Base-by-base conservation (phyloP, 1,139 yeast genomes). In the Blastobotrys arbuscula region DNA sequence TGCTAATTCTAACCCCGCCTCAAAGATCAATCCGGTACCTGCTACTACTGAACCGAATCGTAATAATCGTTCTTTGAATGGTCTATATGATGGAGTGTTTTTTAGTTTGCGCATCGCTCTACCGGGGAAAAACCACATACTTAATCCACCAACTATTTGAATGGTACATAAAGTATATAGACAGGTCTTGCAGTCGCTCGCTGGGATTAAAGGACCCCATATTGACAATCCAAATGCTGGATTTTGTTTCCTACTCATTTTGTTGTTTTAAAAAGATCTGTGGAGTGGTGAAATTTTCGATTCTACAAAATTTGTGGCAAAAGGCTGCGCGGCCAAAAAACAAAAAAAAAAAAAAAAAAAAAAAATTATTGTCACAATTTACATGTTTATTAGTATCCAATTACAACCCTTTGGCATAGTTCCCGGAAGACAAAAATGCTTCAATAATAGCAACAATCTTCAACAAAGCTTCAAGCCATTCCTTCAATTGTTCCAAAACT, bases 321-420 rank as follows among this genome's bases (percentile, higher is more conserved):
- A n/a, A n/a, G n/a, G n/a, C n/a, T n/a, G n/a, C n/a, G n/a, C n/a
- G n/a, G n/a, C n/a, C n/a, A n/a, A n/a, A n/a, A n/a, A n/a, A n/a
- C n/a, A n/a, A n/a, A n/a, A n/a, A n/a, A n/a, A n/a, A n/a, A n/a
- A n/a, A n/a, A n/a, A n/a, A n/a, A n/a, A n/a, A n/a, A n/a, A n/a
- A n/a, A n/a, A n/a, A n/a, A n/a, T n/a, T n/a, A n/a, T n/a, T n/a
- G n/a, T n/a, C n/a, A n/a, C n/a, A n/a, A n/a, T n/a, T n/a, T n/a
- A n/a, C n/a, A n/a, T n/a, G n/a, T n/a, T n/a, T n/a, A n/a, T n/a
- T n/a, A n/a, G n/a, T n/a, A n/a, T n/a, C n/a, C n/a, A n/a, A 3
- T 9, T 79, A 87, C 69, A 88, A 76, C 33, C 96, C 96, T 72
- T 88, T 88, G 56, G 94, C 95, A 67, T 86, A 87, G 70, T 86